phyloP scores from a whole-genome alignment of 2,329 filamentous ascomycete species.

The Aspergillus sp. region DNA sequence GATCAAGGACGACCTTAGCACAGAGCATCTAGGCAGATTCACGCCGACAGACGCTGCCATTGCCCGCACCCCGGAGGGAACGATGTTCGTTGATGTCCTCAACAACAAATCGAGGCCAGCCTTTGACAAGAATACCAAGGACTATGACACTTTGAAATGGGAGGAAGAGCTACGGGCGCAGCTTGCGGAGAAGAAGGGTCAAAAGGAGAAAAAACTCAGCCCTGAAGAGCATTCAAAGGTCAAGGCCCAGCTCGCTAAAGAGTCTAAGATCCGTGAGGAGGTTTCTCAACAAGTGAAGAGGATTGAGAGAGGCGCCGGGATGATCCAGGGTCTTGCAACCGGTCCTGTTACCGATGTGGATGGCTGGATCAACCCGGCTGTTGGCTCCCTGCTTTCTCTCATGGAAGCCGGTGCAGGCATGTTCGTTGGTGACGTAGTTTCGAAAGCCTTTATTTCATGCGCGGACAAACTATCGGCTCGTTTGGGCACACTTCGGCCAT shows the following conservation, averaged over 20 bases:
- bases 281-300: conserved; percentile 62
- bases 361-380: conserved; percentile 77
- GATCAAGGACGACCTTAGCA: conserved; percentile 65
- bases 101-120: conserved; percentile 66
- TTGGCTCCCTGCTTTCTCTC: conserved; percentile 64
- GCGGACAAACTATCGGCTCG: conserved; percentile 65
- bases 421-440: conserved; percentile 70
- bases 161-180: conserved; percentile 84
- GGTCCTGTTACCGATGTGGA: conserved; percentile 84
- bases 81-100: conserved; percentile 80
- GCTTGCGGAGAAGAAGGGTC: conserved; percentile 83
- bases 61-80: conserved; percentile 81
- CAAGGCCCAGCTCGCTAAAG: conserved; percentile 81
- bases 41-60: conserved; percentile 88
- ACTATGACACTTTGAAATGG: conserved; percentile 95
- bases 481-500: conserved; percentile 67
- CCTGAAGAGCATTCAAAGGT: conserved; percentile 84
- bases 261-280: conserved; percentile 66
- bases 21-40: conserved; percentile 59
- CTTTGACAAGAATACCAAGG: conserved; percentile 83
- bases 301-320: conserved; percentile 73
- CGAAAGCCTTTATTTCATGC: conserved; percentile 70
- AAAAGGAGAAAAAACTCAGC: conserved; percentile 77
- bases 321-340: conserved; percentile 71
- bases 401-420: conserved; percentile 66